Conservation (phyloP, 225 moss, liverwort and hornwort species). For the Anthoceros angustus region DNA sequence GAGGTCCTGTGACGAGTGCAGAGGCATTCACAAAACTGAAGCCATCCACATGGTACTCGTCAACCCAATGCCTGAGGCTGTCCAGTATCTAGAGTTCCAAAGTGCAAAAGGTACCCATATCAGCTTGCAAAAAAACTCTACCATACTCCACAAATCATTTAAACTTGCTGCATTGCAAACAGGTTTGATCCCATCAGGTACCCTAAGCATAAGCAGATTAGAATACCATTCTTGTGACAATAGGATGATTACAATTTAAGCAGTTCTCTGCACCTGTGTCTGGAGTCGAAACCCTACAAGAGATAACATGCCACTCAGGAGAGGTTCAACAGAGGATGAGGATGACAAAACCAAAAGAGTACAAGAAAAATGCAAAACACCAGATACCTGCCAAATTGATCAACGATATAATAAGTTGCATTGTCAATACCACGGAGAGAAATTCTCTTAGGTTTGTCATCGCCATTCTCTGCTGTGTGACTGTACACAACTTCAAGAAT, state of each 20-base stretch:
- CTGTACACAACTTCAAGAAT: slow-evolving; percentile 72
- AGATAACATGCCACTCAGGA: too few species aligned
- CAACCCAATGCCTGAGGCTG: slow-evolving; percentile 65
- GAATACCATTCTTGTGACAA: slow-evolving; percentile 52
- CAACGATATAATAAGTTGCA: slow-evolving; percentile 68
- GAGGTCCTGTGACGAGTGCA: slow-evolving; percentile 70
- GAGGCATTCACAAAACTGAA: slow-evolving; percentile 62
- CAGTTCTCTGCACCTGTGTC: slow-evolving; percentile 51
- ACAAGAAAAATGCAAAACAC: slow-evolving; percentile 1
- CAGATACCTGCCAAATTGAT: slow-evolving; percentile 63
- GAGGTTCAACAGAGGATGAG: neutral
- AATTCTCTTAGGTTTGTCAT: slow-evolving; percentile 55
- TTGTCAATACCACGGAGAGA: slow-evolving; percentile 92
- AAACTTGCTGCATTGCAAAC: too few species aligned
- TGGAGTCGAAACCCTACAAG: slow-evolving; percentile 44
- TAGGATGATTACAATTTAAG: slow-evolving; percentile 85
- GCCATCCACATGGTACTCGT: slow-evolving; percentile 80
- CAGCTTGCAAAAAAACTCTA: neutral
- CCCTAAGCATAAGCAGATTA: neutral
- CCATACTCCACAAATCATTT: too few species aligned
- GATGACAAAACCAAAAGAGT: neutral
- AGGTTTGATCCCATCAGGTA: neutral
- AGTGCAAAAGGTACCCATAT: neutral
- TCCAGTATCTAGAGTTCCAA: slow-evolving; percentile 45
- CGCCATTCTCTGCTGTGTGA: slow-evolving; percentile 82